Conservation (phyloP, 768 basidiomycete species). For the Mycena venus region DNA sequence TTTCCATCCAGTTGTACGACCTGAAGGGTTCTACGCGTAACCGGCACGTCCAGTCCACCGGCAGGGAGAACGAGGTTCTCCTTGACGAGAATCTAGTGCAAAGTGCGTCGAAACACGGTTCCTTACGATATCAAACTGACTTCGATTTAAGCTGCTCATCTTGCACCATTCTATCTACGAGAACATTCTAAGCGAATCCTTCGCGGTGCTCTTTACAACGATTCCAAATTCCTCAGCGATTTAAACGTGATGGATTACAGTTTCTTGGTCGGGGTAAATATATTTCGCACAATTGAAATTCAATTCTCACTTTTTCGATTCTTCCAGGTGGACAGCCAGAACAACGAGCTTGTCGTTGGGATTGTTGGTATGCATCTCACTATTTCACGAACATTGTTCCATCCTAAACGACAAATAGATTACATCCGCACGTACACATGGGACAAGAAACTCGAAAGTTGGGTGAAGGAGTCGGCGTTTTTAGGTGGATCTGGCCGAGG, state of each 20-base stretch:
- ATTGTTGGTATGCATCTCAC: slow-evolving; percentile 86
- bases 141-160: slow-evolving; percentile 70
- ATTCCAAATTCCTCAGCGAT: slow-evolving; percentile 94
- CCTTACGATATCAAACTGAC: slow-evolving; percentile 12
- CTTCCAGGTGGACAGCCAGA: slow-evolving; percentile 81
- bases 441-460: slow-evolving; percentile 99
- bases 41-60: slow-evolving; percentile 91
- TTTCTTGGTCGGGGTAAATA: slow-evolving; percentile 80
- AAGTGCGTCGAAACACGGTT: slow-evolving; percentile 61
- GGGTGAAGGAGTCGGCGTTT: slow-evolving; percentile 96
- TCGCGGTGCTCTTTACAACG: slow-evolving; percentile 91
- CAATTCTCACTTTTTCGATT: neutral
- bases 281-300: neutral
- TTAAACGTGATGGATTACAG: slow-evolving; percentile 99
- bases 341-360: slow-evolving; percentile 93
- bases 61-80: slow-evolving; percentile 92
- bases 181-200: slow-evolving; percentile 96
- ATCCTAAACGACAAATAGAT: slow-evolving; percentile 59
- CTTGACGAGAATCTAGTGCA: slow-evolving; percentile 97
- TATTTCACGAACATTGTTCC: neutral
- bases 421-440: slow-evolving; percentile 97
- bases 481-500: slow-evolving; percentile 86
- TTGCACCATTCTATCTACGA: slow-evolving; percentile 93
- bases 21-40: slow-evolving; percentile 97
- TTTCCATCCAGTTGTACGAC: slow-evolving; percentile 80